Conservation (phyloP, 73 alveolate genomes). For the Paramecium octaurelia region DNA sequence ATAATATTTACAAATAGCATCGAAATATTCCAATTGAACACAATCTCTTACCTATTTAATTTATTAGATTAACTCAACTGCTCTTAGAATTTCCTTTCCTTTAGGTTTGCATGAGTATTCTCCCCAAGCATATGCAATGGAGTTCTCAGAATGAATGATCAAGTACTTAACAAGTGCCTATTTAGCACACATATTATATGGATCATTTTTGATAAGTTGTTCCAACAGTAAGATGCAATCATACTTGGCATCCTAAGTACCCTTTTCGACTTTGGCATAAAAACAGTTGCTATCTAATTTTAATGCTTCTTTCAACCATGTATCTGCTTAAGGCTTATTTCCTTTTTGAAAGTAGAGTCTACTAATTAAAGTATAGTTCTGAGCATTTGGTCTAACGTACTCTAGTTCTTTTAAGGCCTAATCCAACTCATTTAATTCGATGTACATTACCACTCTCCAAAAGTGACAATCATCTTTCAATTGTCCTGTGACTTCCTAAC, state of each 20-base stretch:
- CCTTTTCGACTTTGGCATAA: slow-evolving; percentile 15
- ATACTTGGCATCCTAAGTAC: background rate
- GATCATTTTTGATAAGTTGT: background rate
- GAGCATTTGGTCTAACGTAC: background rate
- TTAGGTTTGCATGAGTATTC: background rate
- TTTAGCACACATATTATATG: background rate
- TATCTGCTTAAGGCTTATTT: background rate
- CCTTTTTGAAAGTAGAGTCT: background rate
- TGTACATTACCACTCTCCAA: background rate
- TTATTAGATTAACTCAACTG: background rate
- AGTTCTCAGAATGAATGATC: background rate
- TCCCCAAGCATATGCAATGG: background rate
- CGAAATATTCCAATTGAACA: background rate
- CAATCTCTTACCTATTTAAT: background rate
- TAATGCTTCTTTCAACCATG: slow-evolving; percentile 4
- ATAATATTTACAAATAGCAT: background rate
- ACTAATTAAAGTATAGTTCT: background rate
- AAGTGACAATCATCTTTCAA: background rate
- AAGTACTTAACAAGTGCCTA: background rate
- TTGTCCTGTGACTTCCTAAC: background rate
- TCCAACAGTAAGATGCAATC: background rate
- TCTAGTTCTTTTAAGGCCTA: slow-evolving; percentile 16
- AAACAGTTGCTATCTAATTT: background rate
- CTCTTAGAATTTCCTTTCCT: background rate
- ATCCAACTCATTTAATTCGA: background rate